A percentile compares a stretch with the other conserved stretches of the same genome.
These are phyloP conservation scores for Mycogone perniciosa DNA, from an alignment of 2,329 filamentous ascomycete genomes.

Conservation along the genomic window DNA sequence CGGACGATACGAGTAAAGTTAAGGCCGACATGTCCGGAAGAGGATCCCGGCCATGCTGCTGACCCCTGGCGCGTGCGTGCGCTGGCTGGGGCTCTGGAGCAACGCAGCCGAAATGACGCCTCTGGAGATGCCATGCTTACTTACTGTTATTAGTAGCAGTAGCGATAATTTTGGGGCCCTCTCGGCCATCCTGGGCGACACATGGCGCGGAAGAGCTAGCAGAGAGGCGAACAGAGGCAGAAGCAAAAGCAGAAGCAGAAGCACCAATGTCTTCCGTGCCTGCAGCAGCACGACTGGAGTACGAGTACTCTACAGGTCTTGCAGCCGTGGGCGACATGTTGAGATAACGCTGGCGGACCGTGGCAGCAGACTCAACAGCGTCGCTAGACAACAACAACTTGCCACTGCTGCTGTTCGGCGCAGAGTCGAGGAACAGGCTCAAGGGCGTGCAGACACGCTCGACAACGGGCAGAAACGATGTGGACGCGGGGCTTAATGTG, in stretches of 20 bases:
- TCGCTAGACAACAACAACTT: not conserved
- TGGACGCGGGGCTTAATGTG: slow-evolving; percentile 21
- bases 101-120: slow-evolving; percentile 9
- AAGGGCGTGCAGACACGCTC: slow-evolving; percentile 24
- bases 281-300: no score
- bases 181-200: not conserved
- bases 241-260: not conserved
- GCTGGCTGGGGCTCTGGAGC: slow-evolving; percentile 7
- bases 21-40: slow-evolving; percentile 3
- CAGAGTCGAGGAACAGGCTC: slow-evolving; percentile 23
- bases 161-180: not conserved
- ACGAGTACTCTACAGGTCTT: not conserved
- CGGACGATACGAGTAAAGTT: not conserved
- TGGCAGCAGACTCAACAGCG: slow-evolving; percentile 1
- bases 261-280: not conserved
- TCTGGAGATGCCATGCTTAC: slow-evolving; percentile 8
- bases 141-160: not conserved
- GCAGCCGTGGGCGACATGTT: slow-evolving; percentile 10
- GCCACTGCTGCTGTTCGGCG: slow-evolving; percentile 5
- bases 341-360: slow-evolving; percentile 10
- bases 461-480: slow-evolving; percentile 24
- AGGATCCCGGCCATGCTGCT: slow-evolving; percentile 9
- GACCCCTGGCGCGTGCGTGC: slow-evolving; percentile 11
- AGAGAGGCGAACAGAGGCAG: not conserved
- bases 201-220: not conserved